Percentiles rank a stretch among this genome's conserved stretches.
These are phyloP conservation scores for Hypoxylon sp. DNA, from an alignment of 2,329 filamentous ascomycete species.

Conservation along the genomic window DNA sequence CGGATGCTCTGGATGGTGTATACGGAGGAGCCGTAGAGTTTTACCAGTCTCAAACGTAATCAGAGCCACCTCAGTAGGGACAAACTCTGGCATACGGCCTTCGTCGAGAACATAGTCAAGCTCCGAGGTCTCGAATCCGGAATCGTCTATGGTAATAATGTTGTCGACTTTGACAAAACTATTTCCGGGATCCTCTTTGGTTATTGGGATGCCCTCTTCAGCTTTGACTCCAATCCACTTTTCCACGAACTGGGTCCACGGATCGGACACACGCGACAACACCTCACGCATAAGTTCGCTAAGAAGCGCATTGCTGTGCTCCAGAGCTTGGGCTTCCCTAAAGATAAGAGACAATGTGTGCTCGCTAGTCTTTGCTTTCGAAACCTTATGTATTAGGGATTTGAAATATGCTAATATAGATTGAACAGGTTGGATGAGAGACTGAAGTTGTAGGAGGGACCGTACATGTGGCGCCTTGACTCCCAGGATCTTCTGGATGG, in stretches of 20 bases:
- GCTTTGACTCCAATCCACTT: slow-evolving; percentile 81
- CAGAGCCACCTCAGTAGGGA: slow-evolving; percentile 77
- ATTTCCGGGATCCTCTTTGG: slow-evolving; percentile 65
- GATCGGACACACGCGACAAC: slow-evolving; percentile 72
- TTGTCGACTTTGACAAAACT: slow-evolving; percentile 74
- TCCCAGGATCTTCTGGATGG: slow-evolving; percentile 66
- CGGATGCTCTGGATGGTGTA: slow-evolving; percentile 79
- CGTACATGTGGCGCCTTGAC: slow-evolving; percentile 58
- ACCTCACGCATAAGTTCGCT: slow-evolving; percentile 77
- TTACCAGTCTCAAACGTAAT: slow-evolving; percentile 84
- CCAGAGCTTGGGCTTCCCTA: slow-evolving; percentile 72
- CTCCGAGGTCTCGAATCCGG: slow-evolving; percentile 69
- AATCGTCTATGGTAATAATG: slow-evolving; percentile 70
- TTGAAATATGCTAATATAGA: slow-evolving; percentile 67
- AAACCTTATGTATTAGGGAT: slow-evolving; percentile 64
- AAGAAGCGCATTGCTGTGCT: slow-evolving; percentile 74
- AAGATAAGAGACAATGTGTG: slow-evolving; percentile 74
- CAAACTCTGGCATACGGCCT: slow-evolving; percentile 78
- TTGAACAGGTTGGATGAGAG: slow-evolving; percentile 62
- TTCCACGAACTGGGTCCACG: slow-evolving; percentile 77
- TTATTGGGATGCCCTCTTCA: slow-evolving; percentile 69
- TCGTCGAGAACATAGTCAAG: slow-evolving; percentile 74
- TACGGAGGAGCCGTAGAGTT: slow-evolving; percentile 80
- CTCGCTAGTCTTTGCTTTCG: slow-evolving; percentile 67
- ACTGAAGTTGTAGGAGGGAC: slow-evolving; percentile 69